phyloP scores from a whole-genome alignment of 2,329 filamentous ascomycete genomes.

The Scedosporium boydii region DNA sequence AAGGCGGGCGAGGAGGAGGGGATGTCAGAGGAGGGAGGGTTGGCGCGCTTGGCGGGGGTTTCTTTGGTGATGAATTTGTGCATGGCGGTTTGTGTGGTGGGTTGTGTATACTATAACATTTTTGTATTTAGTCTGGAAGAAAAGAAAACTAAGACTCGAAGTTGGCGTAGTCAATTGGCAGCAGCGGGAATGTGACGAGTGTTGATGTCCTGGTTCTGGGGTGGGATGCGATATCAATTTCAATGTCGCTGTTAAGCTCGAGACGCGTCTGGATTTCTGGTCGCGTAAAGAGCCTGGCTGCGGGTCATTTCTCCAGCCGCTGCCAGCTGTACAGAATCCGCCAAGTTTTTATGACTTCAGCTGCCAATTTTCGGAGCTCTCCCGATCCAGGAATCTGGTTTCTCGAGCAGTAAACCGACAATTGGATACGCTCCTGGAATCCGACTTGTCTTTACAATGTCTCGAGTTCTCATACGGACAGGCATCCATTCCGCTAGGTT shows the following conservation, averaged over 20 bases:
- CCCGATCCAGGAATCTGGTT: background rate
- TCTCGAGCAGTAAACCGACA: background rate
- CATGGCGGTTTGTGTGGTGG: conserved; percentile 3
- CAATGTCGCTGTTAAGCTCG: background rate
- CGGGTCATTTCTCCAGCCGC: background rate
- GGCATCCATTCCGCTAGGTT: background rate
- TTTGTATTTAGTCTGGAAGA: background rate
- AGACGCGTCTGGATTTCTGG: conserved; percentile 4
- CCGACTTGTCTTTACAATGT: background rate
- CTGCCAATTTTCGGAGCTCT: background rate
- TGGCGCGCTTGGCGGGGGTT: conserved; percentile 9
- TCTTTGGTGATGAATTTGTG: conserved; percentile 11
- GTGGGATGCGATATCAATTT: background rate
- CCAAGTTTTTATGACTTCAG: background rate
- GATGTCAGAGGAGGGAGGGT: conserved; percentile 46
- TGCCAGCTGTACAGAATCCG: background rate
- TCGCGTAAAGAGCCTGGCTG: conserved; percentile 2
- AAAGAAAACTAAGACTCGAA: background rate
- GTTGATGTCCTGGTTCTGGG: background rate
- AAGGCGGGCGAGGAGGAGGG: conserved; percentile 89
- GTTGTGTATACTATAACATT: background rate
- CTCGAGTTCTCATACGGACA: background rate
- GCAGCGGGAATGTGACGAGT: background rate
- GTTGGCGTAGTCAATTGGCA: background rate
- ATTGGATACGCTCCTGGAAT: background rate